A percentile compares a stretch with the other conserved stretches of the same genome.
Evolutionary conservation across 192 early-diverging fungal species (phyloP).

Genomic region (Geosiphon pyriformis): DNA sequence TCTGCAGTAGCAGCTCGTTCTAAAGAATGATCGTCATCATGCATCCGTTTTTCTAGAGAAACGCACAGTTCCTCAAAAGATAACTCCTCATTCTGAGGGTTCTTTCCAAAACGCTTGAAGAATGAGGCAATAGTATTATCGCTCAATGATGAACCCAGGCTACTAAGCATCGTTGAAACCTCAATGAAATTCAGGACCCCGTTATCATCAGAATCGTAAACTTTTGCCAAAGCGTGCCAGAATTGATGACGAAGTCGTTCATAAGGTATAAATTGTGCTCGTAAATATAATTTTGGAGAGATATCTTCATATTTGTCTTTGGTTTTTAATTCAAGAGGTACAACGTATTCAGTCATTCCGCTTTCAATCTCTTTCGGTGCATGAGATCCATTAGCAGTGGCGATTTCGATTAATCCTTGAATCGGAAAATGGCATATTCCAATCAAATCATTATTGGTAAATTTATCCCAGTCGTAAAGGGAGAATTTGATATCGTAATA

Average conservation of each 20-base stretch:
- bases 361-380: slow-evolving; percentile 19
- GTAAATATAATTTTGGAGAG: slow-evolving; percentile 45
- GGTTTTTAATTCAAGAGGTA: slow-evolving; percentile 35
- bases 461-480: slow-evolving; percentile 71
- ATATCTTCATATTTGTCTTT: slow-evolving; percentile 35
- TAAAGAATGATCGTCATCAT: slow-evolving; percentile 13
- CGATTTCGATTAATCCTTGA: slow-evolving; percentile 42
- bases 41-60: slow-evolving; percentile 49
- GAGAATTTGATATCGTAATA: slow-evolving; percentile 49
- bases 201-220: slow-evolving; percentile 59
- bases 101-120: slow-evolving; percentile 41
- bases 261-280: slow-evolving; percentile 64
- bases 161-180: slow-evolving; percentile 67
- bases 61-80: slow-evolving; percentile 57
- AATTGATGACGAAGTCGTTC: slow-evolving; percentile 59
- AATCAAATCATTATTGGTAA: slow-evolving; percentile 62
- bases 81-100: slow-evolving; percentile 52
- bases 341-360: slow-evolving; percentile 38
- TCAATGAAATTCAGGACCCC: slow-evolving; percentile 54
- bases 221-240: slow-evolving; percentile 57
- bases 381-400: slow-evolving; percentile 5
- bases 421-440: slow-evolving; percentile 44
- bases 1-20: slow-evolving; percentile 28
- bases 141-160: slow-evolving; percentile 60
- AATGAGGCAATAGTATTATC: slow-evolving; percentile 59